These are phyloP conservation scores for Clavulina sp. DNA, from an alignment of 768 basidiomycete species.

Conservation along the genomic window DNA sequence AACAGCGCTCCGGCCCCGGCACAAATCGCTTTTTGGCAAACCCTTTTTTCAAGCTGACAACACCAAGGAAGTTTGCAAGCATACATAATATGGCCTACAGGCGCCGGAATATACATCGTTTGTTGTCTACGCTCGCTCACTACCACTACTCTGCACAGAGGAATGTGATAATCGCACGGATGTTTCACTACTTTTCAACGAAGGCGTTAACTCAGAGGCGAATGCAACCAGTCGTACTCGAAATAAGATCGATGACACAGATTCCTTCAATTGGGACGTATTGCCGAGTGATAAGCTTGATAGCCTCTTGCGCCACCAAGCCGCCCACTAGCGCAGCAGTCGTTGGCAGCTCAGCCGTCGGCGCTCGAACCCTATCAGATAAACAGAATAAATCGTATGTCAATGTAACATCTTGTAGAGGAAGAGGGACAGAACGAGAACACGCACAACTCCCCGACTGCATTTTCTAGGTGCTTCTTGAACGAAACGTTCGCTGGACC, in stretches of 20 bases:
- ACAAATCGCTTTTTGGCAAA: too few relatives aligned
- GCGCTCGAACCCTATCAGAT: constrained; percentile 46
- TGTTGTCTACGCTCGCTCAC: too few relatives aligned
- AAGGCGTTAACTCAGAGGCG: too few relatives aligned
- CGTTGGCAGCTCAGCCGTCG: constrained; percentile 76
- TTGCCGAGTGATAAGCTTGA: constrained; percentile 93
- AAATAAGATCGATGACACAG: constrained; percentile 60
- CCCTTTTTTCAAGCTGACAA: too few relatives aligned
- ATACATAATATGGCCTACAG: too few relatives aligned
- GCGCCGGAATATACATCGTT: too few relatives aligned
- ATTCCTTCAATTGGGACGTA: constrained; percentile 82
- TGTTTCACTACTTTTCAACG: too few relatives aligned
- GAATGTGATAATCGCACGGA: too few relatives aligned
- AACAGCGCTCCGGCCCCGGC: too few relatives aligned
- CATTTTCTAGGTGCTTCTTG: constrained; percentile 29
- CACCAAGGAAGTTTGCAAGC: too few relatives aligned
- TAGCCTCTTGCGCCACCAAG: constrained; percentile 85
- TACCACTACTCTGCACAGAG: too few relatives aligned
- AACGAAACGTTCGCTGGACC: constrained; percentile 2
- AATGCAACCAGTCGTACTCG: constrained; percentile 17
- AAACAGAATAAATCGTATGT: background rate
- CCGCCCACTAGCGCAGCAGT: constrained; percentile 89
- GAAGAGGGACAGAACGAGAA: background rate
- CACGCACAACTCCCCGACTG: constrained; percentile 66
- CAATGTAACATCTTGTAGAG: background rate